These are phyloP conservation scores for Aspergillus brasiliensis DNA, from an alignment of 2,329 filamentous ascomycete species.

Conservation along the genomic window DNA sequence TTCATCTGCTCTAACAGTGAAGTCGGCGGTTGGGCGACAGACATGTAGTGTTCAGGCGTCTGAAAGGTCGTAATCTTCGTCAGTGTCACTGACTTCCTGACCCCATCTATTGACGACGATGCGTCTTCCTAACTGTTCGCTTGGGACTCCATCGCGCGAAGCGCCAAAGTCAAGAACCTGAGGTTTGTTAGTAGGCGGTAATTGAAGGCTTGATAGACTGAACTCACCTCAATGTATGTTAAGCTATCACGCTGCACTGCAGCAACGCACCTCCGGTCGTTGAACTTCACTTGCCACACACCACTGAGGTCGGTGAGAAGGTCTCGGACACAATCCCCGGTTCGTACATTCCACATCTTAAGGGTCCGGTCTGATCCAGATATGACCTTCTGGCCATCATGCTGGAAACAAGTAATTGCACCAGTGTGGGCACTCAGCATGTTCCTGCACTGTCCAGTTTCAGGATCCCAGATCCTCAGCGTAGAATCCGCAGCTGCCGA, in stretches of 20 bases:
- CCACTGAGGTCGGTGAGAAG: conserved; percentile 89
- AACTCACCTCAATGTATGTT: conserved; percentile 90
- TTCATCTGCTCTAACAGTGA: conserved; percentile 1
- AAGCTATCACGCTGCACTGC: conserved; percentile 90
- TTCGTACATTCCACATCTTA: conserved; percentile 98
- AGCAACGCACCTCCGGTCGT: conserved; percentile 90
- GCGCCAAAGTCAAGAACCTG: conserved; percentile 98
- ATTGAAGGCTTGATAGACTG: neutral
- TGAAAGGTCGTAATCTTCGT: conserved; percentile 37
- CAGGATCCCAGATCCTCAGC: conserved; percentile 93
- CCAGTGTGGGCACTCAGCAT: conserved; percentile 92
- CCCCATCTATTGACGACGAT: conserved; percentile 57
- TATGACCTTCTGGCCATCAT: conserved; percentile 94
- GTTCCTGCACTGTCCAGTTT: conserved; percentile 85
- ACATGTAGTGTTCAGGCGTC: conserved; percentile 12
- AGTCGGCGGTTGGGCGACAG: neutral
- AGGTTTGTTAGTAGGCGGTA: conserved; percentile 18
- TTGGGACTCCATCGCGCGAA: conserved; percentile 79
- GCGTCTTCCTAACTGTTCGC: conserved; percentile 75
- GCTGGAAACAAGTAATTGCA: conserved; percentile 98
- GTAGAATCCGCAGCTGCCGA: conserved; percentile 96
- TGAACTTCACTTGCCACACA: conserved; percentile 99
- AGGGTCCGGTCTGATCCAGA: conserved; percentile 92
- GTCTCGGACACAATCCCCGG: conserved; percentile 88
- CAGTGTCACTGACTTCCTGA: conserved; percentile 38